Base-by-base conservation (phyloP, 228 moss, liverwort and hornwort genomes). In the Sphagnum magellanicum region DNA sequence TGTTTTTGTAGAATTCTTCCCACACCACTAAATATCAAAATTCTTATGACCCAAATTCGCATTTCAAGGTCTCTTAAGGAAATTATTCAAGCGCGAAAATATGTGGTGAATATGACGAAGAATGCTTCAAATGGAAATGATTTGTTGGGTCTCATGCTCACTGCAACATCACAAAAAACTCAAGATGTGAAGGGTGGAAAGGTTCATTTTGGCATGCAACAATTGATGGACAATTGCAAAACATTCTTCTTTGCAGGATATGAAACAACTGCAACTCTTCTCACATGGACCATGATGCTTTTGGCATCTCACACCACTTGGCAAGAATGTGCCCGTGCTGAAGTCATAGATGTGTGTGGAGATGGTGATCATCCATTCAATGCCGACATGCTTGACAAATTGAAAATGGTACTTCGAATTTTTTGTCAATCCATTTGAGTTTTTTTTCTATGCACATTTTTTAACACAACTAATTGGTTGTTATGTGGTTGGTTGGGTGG, bases 241-340 rank as follows among this genome's bases (percentile, higher is more conserved):
- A 74, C 71, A 1, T 72, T 81, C 72, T 75, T 67, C 58, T 67
- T 74, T 15, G 77, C 81, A 14, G 81, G 81, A 15, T 74, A 71
- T 65, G 77, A 78, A 61, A 74, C 81, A 46, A 77, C 67, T 10
- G 71, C 74, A 16, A 58, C 63, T 6, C 48, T 63, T 64, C 51
- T 81, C 17, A 74, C 74, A 49, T 81, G 74, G 72, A 69, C 65
- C 10, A 52, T 81, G 48, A 71, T 81, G 69, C 50, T 74, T 16
- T 52, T 81, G 72, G 74, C 68, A 7, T 51, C 47, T 16, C n/a
- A 81, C 53, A 68, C 78, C 11, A 53, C 48, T 11, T 81, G 81
- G 81, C 81, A 60, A 12, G 53, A 53, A 0, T 1, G 53, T 53
- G 8, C 53, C 8, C 53, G 53, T 53, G 12, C 8, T 6, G 78